Evolutionary conservation across 2,329 filamentous ascomycete genomes (phyloP).

Genomic region (Westerdykella ornata): DNA sequence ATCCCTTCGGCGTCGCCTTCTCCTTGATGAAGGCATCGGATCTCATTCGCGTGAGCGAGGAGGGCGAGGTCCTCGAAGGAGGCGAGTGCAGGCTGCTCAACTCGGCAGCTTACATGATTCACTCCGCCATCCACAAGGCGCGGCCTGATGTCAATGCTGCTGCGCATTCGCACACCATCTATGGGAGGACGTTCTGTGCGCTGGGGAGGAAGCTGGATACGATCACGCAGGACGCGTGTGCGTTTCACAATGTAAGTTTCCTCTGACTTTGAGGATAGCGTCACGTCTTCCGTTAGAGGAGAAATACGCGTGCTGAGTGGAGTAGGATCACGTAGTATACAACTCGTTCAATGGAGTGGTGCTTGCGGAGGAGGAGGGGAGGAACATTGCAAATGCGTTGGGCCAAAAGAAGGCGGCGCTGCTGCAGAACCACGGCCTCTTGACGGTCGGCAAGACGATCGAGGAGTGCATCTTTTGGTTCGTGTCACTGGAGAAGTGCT

Average conservation of each 20-base stretch:
- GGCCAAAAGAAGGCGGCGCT: slow-evolving; percentile 48
- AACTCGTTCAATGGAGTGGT: slow-evolving; percentile 50
- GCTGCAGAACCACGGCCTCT: slow-evolving; percentile 49
- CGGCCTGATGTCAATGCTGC: slow-evolving; percentile 54
- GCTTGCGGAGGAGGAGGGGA: slow-evolving; percentile 48
- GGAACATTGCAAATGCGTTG: slow-evolving; percentile 45
- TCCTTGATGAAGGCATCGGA: slow-evolving; percentile 57
- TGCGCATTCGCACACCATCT: slow-evolving; percentile 53
- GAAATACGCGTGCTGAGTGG: background rate
- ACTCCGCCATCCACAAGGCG: slow-evolving; percentile 53
- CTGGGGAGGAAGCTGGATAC: slow-evolving; percentile 55
- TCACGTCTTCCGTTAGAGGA: background rate
- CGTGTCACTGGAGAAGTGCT: slow-evolving; percentile 48
- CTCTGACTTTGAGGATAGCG: background rate
- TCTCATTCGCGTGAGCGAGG: slow-evolving; percentile 59
- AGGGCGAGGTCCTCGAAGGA: slow-evolving; percentile 58
- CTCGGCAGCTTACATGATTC: slow-evolving; percentile 53
- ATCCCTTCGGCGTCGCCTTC: slow-evolving; percentile 59
- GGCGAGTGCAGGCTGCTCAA: slow-evolving; percentile 40
- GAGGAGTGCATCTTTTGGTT: slow-evolving; percentile 52
- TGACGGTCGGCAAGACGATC: slow-evolving; percentile 46
- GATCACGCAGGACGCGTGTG: slow-evolving; percentile 53
- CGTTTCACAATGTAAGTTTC: slow-evolving; percentile 41
- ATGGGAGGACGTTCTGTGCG: slow-evolving; percentile 56
- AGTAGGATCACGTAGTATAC: slow-evolving; percentile 51